Percentiles rank a stretch among this genome's conserved stretches.
Conservation (phyloP, 2,329 filamentous ascomycete species). For the Stenocarpella maydis region DNA sequence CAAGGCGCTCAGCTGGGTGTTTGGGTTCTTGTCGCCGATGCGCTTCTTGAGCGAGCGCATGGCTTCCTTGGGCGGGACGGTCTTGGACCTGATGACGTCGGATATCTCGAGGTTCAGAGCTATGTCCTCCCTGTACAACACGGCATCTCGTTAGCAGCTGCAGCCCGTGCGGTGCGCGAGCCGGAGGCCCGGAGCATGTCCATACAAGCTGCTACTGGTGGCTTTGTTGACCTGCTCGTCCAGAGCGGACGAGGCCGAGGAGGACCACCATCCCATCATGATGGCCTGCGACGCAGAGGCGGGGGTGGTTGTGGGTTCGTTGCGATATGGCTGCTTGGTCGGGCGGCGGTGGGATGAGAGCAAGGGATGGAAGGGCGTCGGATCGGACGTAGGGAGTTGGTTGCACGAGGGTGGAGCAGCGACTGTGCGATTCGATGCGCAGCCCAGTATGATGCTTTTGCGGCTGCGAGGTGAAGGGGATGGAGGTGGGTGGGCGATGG, state of each 20-base stretch:
- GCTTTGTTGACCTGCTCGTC: conserved; percentile 98
- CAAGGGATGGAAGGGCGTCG: conserved; percentile 17
- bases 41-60: conserved; percentile 96
- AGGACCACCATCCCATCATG: conserved; percentile 97
- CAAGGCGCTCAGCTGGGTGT: conserved; percentile 92
- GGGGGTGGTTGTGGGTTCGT: neutral
- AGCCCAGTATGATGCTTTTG: neutral
- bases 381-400: neutral
- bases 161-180: neutral
- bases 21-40: conserved; percentile 97
- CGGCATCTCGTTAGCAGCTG: conserved; percentile 33
- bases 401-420: neutral
- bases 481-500: conserved; percentile 4
- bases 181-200: conserved; percentile 1
- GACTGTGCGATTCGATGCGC: neutral
- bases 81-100: conserved; percentile 96
- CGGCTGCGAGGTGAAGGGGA: neutral
- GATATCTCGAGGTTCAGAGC: conserved; percentile 97
- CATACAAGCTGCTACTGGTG: conserved; percentile 91
- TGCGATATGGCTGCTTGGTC: neutral
- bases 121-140: conserved; percentile 80
- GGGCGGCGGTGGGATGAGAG: neutral
- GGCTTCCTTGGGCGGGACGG: conserved; percentile 94
- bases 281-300: conserved; percentile 39
- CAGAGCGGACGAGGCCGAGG: conserved; percentile 86